phyloP scores from a whole-genome alignment of 2,329 filamentous ascomycete species.

The Knufia petricola region DNA sequence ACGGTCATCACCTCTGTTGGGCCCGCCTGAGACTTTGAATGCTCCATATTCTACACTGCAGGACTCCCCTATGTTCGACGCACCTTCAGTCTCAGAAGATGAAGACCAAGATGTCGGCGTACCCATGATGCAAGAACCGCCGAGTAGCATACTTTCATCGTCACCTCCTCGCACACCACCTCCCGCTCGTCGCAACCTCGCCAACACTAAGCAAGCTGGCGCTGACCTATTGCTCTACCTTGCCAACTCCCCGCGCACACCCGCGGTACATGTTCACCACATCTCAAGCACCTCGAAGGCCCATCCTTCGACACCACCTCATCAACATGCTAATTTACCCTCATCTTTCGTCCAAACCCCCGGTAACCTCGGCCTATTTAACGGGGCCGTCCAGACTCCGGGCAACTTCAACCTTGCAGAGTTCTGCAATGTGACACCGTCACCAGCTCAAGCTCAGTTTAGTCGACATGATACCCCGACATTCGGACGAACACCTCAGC shows the following conservation, averaged over 20 bases:
- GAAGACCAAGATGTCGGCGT: slow-evolving; percentile 73
- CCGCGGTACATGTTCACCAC: slow-evolving; percentile 47
- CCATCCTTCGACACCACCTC: slow-evolving; percentile 66
- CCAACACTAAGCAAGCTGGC: slow-evolving; percentile 63
- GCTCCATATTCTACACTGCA: slow-evolving; percentile 65
- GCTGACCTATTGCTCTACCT: slow-evolving; percentile 74
- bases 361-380: slow-evolving; percentile 56
- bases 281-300: slow-evolving; percentile 42
- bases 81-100: slow-evolving; percentile 46
- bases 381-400: slow-evolving; percentile 75
- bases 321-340: slow-evolving; percentile 47
- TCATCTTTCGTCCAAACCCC: slow-evolving; percentile 46
- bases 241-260: slow-evolving; percentile 65
- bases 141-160: slow-evolving; percentile 48
- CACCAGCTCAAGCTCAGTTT: slow-evolving; percentile 83
- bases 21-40: slow-evolving; percentile 53
- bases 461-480: slow-evolving; percentile 44
- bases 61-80: slow-evolving; percentile 28
- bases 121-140: slow-evolving; percentile 49
- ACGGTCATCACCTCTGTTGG: slow-evolving; percentile 79
- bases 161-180: slow-evolving; percentile 80
- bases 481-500: slow-evolving; percentile 59
- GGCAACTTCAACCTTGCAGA: slow-evolving; percentile 87
- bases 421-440: slow-evolving; percentile 95
- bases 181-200: slow-evolving; percentile 40